These are phyloP conservation scores for Podospora comata DNA, from an alignment of 495 filamentous ascomycete genomes.

Conservation along the genomic window DNA sequence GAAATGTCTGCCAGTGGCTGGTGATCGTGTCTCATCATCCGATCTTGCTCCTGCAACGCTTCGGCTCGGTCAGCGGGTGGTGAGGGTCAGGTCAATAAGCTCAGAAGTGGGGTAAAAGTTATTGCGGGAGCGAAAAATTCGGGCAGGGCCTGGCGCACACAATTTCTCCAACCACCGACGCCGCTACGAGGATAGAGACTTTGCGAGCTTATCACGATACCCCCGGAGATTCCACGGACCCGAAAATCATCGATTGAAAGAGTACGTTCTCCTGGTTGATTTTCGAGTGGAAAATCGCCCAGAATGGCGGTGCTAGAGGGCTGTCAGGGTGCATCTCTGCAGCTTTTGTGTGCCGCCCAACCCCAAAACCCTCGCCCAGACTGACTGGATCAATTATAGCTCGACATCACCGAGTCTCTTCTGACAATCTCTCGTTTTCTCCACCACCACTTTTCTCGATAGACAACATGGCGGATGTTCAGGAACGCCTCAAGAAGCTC, in stretches of 20 bases:
- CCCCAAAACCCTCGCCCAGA: conserved; percentile 17
- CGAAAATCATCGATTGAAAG: conserved; percentile 21
- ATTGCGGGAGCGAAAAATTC: conserved; percentile 38
- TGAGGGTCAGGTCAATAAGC: conserved; percentile 19
- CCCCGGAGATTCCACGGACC: conserved; percentile 21
- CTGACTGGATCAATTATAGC: conserved; percentile 22
- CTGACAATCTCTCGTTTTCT: conserved; percentile 18
- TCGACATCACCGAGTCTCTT: conserved; percentile 27
- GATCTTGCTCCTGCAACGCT: not conserved
- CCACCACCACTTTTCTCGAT: conserved; percentile 20
- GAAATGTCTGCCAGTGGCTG: not conserved
- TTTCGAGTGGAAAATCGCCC: conserved; percentile 5
- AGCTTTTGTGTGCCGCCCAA: conserved; percentile 9
- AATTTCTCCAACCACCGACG: conserved; percentile 38
- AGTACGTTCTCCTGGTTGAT: conserved; percentile 23
- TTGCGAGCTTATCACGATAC: conserved; percentile 30
- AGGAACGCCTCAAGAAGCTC: conserved; percentile 72
- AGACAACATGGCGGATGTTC: conserved; percentile 61
- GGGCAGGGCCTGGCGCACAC: conserved; percentile 34
- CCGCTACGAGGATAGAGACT: conserved; percentile 26
- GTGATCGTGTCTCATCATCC: not conserved
- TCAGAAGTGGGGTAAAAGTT: conserved; percentile 34
- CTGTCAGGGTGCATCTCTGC: conserved; percentile 7
- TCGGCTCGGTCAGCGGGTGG: conserved; percentile 18
- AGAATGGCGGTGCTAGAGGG: not conserved